Percentiles rank a stretch among this genome's conserved stretches.
Conservation (phyloP, 73 alveolate genomes). For the Paramecium pentaurelia region DNA sequence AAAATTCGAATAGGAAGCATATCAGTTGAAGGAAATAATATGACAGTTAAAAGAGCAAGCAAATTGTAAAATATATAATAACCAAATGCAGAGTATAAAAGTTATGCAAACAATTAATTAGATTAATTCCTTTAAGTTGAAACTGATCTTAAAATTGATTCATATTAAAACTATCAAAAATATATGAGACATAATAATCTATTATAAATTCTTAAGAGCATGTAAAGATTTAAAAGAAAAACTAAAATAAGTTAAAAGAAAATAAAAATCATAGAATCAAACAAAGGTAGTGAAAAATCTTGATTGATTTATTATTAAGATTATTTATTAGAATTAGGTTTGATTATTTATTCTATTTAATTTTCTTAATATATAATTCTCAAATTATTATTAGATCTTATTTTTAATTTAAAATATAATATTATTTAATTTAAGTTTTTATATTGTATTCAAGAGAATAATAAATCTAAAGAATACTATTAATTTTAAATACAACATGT, state of each 20-base stretch:
- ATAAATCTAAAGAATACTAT: background rate
- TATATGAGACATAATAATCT: background rate
- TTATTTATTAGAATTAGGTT: no score
- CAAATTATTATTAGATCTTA: background rate
- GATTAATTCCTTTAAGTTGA: background rate
- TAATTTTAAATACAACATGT: background rate
- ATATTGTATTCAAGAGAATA: background rate
- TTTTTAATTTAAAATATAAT: no score
- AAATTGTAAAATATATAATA: background rate
- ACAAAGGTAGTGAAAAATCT: background rate
- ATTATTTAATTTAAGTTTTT: no score
- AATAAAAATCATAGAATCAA: background rate
- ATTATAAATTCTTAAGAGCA: background rate
- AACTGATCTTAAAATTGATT: background rate
- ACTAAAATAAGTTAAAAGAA: background rate
- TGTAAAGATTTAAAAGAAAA: background rate
- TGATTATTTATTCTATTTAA: background rate
- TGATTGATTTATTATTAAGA: background rate
- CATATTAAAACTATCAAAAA: background rate
- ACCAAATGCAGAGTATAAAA: background rate
- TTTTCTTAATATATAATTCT: background rate
- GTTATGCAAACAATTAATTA: background rate
- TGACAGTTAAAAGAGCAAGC: background rate
- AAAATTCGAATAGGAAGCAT: background rate
- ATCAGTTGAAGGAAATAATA: background rate